Base-by-base conservation (phyloP, 257 asterid species). In the Fraxinus cuspidata region DNA sequence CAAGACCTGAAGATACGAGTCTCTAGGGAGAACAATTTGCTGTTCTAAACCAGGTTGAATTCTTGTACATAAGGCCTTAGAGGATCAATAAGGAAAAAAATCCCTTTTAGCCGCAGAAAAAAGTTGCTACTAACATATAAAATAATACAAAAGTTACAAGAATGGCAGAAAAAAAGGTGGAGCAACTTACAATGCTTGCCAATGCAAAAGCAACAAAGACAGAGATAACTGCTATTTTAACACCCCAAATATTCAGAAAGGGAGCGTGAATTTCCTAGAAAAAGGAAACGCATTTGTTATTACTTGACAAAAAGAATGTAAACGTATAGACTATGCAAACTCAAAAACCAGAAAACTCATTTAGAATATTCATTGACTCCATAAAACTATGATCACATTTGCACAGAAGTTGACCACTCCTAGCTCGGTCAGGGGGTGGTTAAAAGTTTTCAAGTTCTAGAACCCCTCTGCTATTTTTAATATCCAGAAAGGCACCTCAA, bases 1-100 rank as follows among this genome's bases (percentile, higher is more conserved):
- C 65, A 72, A 71, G 58, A 95, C 99, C 99, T 95, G 99, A 86
- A 96, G 99, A 83, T 93, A 96, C 27, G 99, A 96, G 85, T 96
- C 95, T 28, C 94, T 92, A 74, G 99, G 99, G 84, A 96, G 98
- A 89, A 96, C 99, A 72, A 96, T 89, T 89, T 93, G 96, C 84
- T 96, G 99, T 82, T 96, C 98, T 82, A 96, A 83, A 84, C 99
- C 99, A 78, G 97, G 98, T 84, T 96, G 92, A 73, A 96, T 89
- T 90, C 99, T 90, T 78, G 99, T 75, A 79, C 97, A 92, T 56
- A 96, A 85, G 74, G 98, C 99, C 99, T 96, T 84, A 76, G 81
- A 42, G 16, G 18, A 78, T 79, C 68, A 74, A 79, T 19, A 70
- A 32, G 47, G 65, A 72, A 49, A 11, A 11, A 73, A 67, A 42